These are phyloP conservation scores for Hymenotorrendiella dingleyae DNA, from an alignment of 2,329 filamentous ascomycete genomes.

Conservation along the genomic window DNA sequence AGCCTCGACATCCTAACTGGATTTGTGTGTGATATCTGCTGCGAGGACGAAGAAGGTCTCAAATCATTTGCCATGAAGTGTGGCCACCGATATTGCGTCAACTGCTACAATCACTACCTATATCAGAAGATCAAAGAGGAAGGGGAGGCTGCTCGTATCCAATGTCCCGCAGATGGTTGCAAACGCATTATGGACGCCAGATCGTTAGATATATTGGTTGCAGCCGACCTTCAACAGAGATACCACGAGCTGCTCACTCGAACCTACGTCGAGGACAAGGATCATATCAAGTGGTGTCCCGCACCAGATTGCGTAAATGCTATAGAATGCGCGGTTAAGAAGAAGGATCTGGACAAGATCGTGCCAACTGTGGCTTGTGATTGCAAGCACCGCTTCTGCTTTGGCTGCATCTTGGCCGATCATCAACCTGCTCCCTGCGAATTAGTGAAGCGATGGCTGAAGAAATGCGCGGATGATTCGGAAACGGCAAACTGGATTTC, in stretches of 20 bases:
- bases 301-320: constrained; percentile 96
- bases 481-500: constrained; percentile 99
- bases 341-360: constrained; percentile 75
- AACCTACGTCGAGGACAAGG: constrained; percentile 96
- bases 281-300: constrained; percentile 94
- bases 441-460: constrained; percentile 90
- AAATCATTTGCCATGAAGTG: constrained; percentile 92
- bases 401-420: constrained; percentile 83
- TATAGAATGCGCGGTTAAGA: constrained; percentile 81
- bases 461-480: constrained; percentile 97
- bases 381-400: constrained; percentile 87
- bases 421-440: constrained; percentile 91
- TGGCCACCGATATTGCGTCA: constrained; percentile 84
- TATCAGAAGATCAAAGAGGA: constrained; percentile 91
- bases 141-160: constrained; percentile 89
- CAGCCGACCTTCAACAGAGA: constrained; percentile 48
- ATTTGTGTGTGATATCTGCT: constrained; percentile 94
- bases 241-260: constrained; percentile 85
- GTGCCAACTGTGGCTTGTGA: constrained; percentile 86
- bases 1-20: constrained; percentile 65
- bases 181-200: constrained; percentile 86
- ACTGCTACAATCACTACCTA: constrained; percentile 89
- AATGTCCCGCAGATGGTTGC: constrained; percentile 85
- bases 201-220: constrained; percentile 73
- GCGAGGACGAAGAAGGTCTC: constrained; percentile 73